These are phyloP conservation scores for Magnusiomyces suaveolens DNA, from an alignment of 1,139 yeast genomes.

Conservation along the genomic window DNA sequence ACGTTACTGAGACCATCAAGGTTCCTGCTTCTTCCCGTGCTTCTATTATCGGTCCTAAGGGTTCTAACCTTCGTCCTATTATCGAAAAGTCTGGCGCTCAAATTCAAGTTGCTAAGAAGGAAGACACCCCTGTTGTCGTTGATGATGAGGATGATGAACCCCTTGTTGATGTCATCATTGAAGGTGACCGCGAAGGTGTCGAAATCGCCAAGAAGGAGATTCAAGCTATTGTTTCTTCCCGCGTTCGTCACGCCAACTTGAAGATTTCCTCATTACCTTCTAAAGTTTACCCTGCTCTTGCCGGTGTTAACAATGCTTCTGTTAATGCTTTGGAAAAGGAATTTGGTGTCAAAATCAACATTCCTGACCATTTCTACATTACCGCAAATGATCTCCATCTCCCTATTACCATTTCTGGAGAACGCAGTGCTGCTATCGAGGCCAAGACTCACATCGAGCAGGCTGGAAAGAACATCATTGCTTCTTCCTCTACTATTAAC, in stretches of 20 bases:
- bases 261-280: constrained; percentile 33
- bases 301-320: constrained; percentile 13
- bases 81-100: constrained; percentile 60
- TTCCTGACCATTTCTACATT: constrained; percentile 26
- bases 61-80: constrained; percentile 72
- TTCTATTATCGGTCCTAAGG: constrained; percentile 81
- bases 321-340: constrained; percentile 14
- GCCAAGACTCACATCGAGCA: constrained; percentile 41
- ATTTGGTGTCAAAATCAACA: constrained; percentile 29
- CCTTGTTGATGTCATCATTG: constrained; percentile 52
- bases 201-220: constrained; percentile 64
- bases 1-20: constrained; percentile 45
- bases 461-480: constrained; percentile 37
- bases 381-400: constrained; percentile 17
- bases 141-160: constrained; percentile 44
- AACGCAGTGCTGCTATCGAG: constrained; percentile 49
- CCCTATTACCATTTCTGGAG: constrained; percentile 46
- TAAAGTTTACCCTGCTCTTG: constrained; percentile 29
- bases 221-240: constrained; percentile 62
- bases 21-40: constrained; percentile 77
- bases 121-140: constrained; percentile 22
- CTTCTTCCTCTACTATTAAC: constrained; percentile 32
- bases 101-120: constrained; percentile 57
- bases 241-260: constrained; percentile 34
- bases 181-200: constrained; percentile 82